phyloP scores from a whole-genome alignment of 1,284 basidiomycete species.

The Bjerkandera adusta region DNA sequence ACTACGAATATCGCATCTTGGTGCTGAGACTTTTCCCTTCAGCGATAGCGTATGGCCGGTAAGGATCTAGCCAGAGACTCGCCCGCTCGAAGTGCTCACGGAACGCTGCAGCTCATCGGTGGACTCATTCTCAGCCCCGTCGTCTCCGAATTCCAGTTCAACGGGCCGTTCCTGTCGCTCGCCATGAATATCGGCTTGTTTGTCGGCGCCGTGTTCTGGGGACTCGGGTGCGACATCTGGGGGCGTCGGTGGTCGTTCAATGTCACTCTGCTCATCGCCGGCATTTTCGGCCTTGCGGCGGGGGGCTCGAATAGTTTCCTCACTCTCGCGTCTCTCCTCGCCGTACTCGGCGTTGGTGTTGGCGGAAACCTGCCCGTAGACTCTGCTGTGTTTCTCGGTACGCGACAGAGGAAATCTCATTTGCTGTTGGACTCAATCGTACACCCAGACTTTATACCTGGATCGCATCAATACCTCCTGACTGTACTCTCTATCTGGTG shows the following conservation, averaged over 20 bases:
- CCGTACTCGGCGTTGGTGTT: conserved; percentile 44
- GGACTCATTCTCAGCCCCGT: conserved; percentile 58
- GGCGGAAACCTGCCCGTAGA: conserved; percentile 64
- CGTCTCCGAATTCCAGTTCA: conserved; percentile 54
- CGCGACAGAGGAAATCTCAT: no score
- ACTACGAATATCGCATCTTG: background rate
- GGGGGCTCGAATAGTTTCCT: conserved; percentile 43
- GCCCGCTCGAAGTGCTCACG: conserved; percentile 1
- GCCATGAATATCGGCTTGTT: conserved; percentile 62
- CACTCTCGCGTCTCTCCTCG: conserved; percentile 43
- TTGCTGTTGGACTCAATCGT: conserved; percentile 16
- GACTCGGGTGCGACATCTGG: conserved; percentile 65
- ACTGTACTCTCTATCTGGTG: conserved; percentile 73
- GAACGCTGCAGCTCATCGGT: conserved; percentile 39
- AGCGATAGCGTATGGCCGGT: conserved; percentile 35
- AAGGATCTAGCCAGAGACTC: conserved; percentile 16
- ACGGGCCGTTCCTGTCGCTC: conserved; percentile 55
- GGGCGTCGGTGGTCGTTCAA: conserved; percentile 64
- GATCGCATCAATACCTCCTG: conserved; percentile 65
- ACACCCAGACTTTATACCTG: conserved; percentile 55
- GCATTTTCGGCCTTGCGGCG: conserved; percentile 51
- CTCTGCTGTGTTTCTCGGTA: conserved; percentile 63
- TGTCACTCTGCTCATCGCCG: conserved; percentile 57
- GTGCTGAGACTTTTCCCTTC: background rate
- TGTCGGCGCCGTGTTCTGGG: conserved; percentile 65